These are phyloP conservation scores for Colletotrichum sp. DNA, from an alignment of 2,329 filamentous ascomycete species.

Conservation along the genomic window DNA sequence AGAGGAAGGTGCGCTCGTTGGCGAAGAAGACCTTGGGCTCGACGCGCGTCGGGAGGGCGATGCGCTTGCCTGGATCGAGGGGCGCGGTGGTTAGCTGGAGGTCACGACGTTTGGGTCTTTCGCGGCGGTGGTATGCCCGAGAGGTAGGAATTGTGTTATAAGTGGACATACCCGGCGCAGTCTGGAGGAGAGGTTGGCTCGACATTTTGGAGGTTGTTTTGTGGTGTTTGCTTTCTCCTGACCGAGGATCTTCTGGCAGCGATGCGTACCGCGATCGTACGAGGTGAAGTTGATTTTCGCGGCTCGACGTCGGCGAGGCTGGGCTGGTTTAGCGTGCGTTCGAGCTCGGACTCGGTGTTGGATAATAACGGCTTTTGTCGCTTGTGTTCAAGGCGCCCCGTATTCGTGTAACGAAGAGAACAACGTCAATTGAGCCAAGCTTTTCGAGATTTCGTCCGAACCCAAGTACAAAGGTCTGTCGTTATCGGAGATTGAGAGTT, in stretches of 20 bases:
- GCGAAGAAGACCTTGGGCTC: constrained; percentile 99
- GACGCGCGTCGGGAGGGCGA: constrained; percentile 95
- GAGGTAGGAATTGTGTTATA: not conserved
- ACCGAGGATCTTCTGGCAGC: not conserved
- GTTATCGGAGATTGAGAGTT: not conserved
- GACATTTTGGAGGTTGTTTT: constrained; percentile 70
- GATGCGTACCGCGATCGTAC: not conserved
- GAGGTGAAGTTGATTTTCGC: not conserved
- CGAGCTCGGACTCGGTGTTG: constrained; percentile 9
- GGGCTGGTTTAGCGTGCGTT: not conserved
- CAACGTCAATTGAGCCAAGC: not conserved
- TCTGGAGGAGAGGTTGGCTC: constrained; percentile 93
- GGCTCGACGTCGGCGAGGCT: not conserved
- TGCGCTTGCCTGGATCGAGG: constrained; percentile 82
- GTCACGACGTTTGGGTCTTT: not conserved
- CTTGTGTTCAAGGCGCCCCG: not conserved
- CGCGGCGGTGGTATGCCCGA: no score
- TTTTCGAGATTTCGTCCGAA: not conserved
- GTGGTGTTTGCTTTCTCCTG: not conserved
- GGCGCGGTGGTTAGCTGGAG: not conserved
- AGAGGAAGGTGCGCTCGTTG: constrained; percentile 98
- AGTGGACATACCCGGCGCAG: constrained; percentile 75
- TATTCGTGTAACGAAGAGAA: not conserved
- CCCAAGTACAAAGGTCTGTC: not conserved
- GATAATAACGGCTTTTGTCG: not conserved